A percentile compares a stretch with the other conserved stretches of the same genome.
Conservation (phyloP, 208 protist genomes). For the Acanthamoeba triangularis region DNA sequence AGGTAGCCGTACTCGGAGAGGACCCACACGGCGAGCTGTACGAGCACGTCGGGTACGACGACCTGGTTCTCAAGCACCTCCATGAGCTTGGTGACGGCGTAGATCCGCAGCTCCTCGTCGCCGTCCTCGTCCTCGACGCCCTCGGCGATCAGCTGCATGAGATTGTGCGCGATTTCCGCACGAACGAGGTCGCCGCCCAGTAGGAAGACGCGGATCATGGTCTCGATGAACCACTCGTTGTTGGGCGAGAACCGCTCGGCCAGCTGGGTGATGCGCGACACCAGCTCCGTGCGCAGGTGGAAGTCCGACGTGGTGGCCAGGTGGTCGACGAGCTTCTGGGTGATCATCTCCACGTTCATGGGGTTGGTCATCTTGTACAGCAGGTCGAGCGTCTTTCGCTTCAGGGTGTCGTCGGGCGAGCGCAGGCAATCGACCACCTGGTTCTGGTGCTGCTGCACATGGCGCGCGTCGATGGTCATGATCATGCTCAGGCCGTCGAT, state of each 20-base stretch:
- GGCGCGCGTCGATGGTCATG: conserved; percentile 94
- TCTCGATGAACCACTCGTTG: conserved; percentile 93
- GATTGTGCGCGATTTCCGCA: conserved; percentile 92
- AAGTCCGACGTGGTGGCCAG: conserved; percentile 89
- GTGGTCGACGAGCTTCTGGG: conserved; percentile 94
- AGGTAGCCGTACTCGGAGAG: conserved; percentile 97
- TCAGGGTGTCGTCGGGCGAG: conserved; percentile 96
- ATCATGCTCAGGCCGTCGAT: conserved; percentile 96
- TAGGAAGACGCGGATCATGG: conserved; percentile 95
- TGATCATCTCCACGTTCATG: conserved; percentile 95
- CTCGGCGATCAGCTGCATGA: conserved; percentile 96
- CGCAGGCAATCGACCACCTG: conserved; percentile 97
- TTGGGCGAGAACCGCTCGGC: conserved; percentile 92
- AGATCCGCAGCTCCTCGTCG: conserved; percentile 91
- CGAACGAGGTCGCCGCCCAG: conserved; percentile 92
- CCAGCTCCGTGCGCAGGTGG: conserved; percentile 92
- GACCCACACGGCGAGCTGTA: conserved; percentile 94
- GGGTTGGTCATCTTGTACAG: conserved; percentile 97
- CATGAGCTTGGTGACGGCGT: conserved; percentile 92
- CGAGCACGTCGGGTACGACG: conserved; percentile 25
- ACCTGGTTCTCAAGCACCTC: conserved; percentile 87
- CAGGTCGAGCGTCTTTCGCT: conserved; percentile 95
- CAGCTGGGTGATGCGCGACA: conserved; percentile 92
- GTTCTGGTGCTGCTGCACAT: conserved; percentile 95
- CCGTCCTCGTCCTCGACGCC: conserved; percentile 90